Base-by-base conservation (phyloP, 495 filamentous ascomycete genomes). In the Xylaria flabelliformis region DNA sequence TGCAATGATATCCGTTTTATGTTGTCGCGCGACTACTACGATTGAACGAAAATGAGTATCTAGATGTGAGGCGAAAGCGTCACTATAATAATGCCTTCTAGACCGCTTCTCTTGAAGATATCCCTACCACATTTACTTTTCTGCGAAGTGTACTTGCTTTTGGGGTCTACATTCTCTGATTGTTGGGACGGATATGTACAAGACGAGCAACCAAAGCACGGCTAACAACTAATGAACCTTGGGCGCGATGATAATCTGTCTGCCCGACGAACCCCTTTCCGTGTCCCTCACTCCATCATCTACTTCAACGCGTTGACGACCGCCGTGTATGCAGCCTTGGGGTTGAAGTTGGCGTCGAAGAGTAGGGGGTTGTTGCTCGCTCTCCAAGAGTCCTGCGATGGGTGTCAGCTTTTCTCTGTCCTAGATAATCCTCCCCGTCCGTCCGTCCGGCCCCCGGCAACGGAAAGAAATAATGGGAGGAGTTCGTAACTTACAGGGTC, bases 281-380 rank as follows among this genome's bases (percentile, higher is more conserved):
- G 26, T 21, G 21, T 50, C 32, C 21, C 21, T 17, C 39, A 4
- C 21, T 10, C 24, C 29, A 64, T 51, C 53, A 64, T 41, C 53
- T 83, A 84, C 78, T 82, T 78, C 69, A 88, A 75, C 21, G 83
- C 80, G 53, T 82, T 74, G 58, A 89, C 83, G 53, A 92, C 83
- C 65, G 90, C 87, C 64, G 78, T 87, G 79, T 94, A 94, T 3
- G 89, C 88, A 3, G 82, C 77, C 86, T 94, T 93, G 70, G 88
- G 83, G 74, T 84, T 82, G 77, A 87, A 93, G 81, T 80, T 85
- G 75, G 78, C 80, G 80, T 93, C 90, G 78, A 90, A 93, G 21
- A 93, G 83, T 64, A 92, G 82, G 17, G 90, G 91, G 74, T 83
- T 87, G 71, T 74, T 83, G 67, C 76, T 75, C 7, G 90, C 83